Conservation (phyloP, 768 basidiomycete genomes). For the Flagelloscypha sp. region DNA sequence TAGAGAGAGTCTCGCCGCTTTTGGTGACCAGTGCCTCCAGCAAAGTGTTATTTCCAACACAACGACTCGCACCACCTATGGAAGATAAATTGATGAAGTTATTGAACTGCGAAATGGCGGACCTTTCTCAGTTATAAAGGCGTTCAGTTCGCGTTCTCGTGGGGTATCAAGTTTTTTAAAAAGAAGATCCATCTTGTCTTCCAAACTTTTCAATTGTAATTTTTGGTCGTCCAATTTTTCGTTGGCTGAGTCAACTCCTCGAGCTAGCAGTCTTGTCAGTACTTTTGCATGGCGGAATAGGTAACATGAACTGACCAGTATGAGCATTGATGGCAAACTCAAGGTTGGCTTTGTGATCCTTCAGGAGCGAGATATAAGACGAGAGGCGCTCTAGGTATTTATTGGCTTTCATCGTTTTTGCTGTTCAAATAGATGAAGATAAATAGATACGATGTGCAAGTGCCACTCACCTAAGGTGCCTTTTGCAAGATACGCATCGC, state of each 20-base stretch:
- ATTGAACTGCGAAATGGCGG: too few species aligned
- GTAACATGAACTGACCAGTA: too few species aligned
- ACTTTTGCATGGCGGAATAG: too few species aligned
- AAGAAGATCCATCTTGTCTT: constrained; percentile 25
- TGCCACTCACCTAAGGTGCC: constrained; percentile 32
- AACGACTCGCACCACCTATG: constrained; percentile 29
- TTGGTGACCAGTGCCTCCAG: constrained; percentile 24
- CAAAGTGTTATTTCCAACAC: constrained; percentile 23
- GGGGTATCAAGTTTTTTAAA: constrained; percentile 32
- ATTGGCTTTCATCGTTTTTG: constrained; percentile 26
- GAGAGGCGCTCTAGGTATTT: constrained; percentile 32
- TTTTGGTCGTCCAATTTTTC: constrained; percentile 19
- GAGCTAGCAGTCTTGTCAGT: constrained; percentile 11
- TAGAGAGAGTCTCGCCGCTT: constrained; percentile 21
- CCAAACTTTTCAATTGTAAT: constrained; percentile 13
- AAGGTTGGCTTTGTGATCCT: constrained; percentile 26
- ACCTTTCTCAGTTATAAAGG: constrained; percentile 32
- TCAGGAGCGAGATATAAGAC: constrained; percentile 23
- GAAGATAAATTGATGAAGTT: too few species aligned
- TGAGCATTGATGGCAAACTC: constrained; percentile 29
- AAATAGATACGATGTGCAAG: too few species aligned
- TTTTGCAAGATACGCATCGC: constrained; percentile 40
- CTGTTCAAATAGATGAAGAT: constrained; percentile 16
- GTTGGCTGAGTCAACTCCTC: constrained; percentile 27
- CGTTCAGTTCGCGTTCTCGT: constrained; percentile 28